These are phyloP conservation scores for Rhodotorula taiwanensis DNA, from an alignment of 768 basidiomycete species.

Conservation along the genomic window DNA sequence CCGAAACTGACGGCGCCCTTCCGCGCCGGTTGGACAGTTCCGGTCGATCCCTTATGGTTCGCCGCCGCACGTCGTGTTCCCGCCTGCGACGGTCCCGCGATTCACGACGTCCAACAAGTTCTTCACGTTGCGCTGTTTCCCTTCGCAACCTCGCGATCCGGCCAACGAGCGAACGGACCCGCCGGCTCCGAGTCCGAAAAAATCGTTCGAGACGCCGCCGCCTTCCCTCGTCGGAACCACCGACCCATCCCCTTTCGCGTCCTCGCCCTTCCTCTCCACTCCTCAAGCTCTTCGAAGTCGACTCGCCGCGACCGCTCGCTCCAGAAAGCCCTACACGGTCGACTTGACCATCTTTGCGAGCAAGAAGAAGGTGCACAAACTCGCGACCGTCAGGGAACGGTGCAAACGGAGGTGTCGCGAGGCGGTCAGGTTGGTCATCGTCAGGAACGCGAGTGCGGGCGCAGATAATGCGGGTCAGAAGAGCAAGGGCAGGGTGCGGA, in stretches of 20 bases:
- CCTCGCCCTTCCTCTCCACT: constrained; percentile 1
- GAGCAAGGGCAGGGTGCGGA: too few species aligned
- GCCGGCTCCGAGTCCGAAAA: background rate
- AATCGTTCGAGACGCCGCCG: background rate
- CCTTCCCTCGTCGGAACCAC: background rate
- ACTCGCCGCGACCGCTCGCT: background rate
- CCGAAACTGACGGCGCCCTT: too few species aligned
- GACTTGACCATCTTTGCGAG: constrained; percentile 25
- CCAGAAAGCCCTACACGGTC: constrained; percentile 22
- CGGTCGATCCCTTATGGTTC: constrained; percentile 8
- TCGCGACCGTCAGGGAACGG: constrained; percentile 20
- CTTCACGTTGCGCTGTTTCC: constrained; percentile 24
- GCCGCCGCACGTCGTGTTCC: constrained; percentile 5
- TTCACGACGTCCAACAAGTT: background rate
- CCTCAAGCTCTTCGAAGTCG: background rate
- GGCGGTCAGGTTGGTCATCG: constrained; percentile 24
- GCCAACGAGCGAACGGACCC: background rate
- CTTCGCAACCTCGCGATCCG: background rate
- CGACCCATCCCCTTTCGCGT: background rate
- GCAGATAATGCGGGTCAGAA: background rate
- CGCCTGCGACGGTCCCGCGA: background rate
- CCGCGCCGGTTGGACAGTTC: background rate
- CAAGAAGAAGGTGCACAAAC: constrained; percentile 34
- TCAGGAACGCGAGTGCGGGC: constrained; percentile 1
- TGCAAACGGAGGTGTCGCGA: constrained; percentile 26